Percentiles rank a stretch among this genome's conserved stretches.
Conservation (phyloP, 768 basidiomycete genomes). For the Suillus plorans region DNA sequence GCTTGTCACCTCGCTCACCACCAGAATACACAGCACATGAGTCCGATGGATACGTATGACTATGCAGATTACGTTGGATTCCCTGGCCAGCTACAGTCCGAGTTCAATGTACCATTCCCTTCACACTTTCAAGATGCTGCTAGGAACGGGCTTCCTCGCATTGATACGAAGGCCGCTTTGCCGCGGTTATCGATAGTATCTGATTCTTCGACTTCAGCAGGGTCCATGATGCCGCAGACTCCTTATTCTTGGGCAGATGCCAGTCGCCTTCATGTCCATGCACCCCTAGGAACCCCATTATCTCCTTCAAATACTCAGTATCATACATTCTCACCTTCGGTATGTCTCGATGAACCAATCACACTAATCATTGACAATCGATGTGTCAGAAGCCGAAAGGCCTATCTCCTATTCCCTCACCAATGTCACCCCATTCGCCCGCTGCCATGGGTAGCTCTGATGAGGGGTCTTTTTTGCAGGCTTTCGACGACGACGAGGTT, state of each 20-base stretch:
- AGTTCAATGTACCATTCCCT: neutral
- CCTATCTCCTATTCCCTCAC: neutral
- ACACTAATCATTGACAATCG: neutral
- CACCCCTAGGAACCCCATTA: neutral
- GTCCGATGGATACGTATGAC: neutral
- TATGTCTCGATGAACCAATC: neutral
- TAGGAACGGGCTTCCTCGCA: neutral
- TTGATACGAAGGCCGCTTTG: neutral
- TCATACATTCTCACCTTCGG: neutral
- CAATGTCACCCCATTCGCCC: neutral
- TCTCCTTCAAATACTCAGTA: neutral
- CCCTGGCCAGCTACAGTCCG: neutral
- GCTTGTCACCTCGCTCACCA: neutral
- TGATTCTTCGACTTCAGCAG: constrained; percentile 1
- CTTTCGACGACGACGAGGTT: neutral
- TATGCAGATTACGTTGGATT: neutral
- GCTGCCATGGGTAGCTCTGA: neutral
- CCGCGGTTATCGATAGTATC: neutral
- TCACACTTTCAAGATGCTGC: neutral
- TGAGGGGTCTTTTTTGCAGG: neutral
- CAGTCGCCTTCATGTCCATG: neutral
- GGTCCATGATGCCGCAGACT: neutral
- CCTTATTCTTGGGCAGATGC: neutral
- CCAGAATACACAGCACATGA: neutral
- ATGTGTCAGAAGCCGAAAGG: neutral